Conservation (phyloP, 176 grass and related monocot species). For the Zea mays region DNA sequence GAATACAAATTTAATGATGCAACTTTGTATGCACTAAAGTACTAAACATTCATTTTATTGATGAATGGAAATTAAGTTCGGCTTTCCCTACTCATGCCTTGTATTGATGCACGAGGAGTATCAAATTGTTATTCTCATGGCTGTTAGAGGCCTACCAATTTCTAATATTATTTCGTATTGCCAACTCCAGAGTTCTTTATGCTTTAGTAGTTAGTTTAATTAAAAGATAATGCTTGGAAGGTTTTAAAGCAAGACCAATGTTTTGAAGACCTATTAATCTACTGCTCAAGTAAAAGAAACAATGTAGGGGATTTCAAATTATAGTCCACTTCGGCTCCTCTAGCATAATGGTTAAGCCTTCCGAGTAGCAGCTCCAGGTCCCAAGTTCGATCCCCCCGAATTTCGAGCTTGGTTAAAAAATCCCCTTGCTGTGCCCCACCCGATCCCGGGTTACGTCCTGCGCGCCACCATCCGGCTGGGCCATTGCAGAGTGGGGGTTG, state of each 20-base stretch:
- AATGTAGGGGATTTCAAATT: neutral
- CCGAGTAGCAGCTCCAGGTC: too few species aligned
- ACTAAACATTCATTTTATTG: neutral
- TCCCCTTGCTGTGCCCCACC: too few species aligned
- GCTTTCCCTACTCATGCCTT: neutral
- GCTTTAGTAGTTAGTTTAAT: slow-evolving; percentile 3
- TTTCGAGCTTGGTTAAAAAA: too few species aligned
- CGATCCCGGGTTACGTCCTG: too few species aligned
- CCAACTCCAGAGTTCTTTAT: neutral
- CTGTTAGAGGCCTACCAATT: neutral
- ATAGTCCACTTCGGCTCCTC: neutral
- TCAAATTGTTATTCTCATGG: neutral
- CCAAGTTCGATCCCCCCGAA: too few species aligned
- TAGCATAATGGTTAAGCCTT: too few species aligned
- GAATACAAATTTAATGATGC: neutral
- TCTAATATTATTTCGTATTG: slow-evolving; percentile 3
- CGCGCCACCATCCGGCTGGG: too few species aligned
- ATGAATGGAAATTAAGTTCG: neutral
- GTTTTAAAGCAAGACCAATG: neutral
- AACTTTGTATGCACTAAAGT: neutral
- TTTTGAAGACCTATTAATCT: slow-evolving; percentile 6
- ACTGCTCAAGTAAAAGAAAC: slow-evolving; percentile 13
- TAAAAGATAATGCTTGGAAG: neutral
- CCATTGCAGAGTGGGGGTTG: too few species aligned
- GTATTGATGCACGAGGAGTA: neutral